Conservation (phyloP, 2,329 filamentous ascomycete genomes). For the Arthrobotrys sphaeroides region DNA sequence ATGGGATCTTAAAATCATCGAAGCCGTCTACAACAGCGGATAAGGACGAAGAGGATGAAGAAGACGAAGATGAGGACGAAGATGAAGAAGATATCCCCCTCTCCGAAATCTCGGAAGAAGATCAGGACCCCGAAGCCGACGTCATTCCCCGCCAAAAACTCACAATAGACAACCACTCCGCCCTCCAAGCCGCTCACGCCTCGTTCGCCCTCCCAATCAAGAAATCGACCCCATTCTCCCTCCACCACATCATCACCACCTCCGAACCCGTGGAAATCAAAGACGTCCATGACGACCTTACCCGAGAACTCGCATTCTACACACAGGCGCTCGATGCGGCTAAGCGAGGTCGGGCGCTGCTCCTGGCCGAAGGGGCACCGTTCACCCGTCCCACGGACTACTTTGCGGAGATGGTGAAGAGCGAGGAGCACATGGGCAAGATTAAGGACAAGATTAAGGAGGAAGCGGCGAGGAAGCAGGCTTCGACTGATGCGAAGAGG, state of each 20-base stretch:
- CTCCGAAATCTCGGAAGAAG: constrained; percentile 81
- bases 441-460: constrained; percentile 93
- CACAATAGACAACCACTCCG: constrained; percentile 95
- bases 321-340: constrained; percentile 85
- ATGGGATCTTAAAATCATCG: constrained; percentile 56
- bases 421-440: constrained; percentile 96
- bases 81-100: constrained; percentile 89
- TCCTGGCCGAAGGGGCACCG: constrained; percentile 82
- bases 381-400: constrained; percentile 93
- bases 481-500: constrained; percentile 86
- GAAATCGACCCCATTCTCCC: constrained; percentile 76
- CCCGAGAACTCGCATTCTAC: constrained; percentile 92
- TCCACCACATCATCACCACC: constrained; percentile 80
- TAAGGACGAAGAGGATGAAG: constrained; percentile 69
- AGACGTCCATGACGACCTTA: constrained; percentile 89
- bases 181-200: constrained; percentile 80
- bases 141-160: constrained; percentile 89
- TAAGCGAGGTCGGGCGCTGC: constrained; percentile 73
- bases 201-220: constrained; percentile 78
- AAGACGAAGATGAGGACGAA: constrained; percentile 73
- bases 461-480: constrained; percentile 91
- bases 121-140: constrained; percentile 74
- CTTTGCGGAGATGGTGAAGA: constrained; percentile 99
- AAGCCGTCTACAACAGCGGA: constrained; percentile 63
- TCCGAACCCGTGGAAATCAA: constrained; percentile 75